Evolutionary conservation across 2,329 filamentous ascomycete species (phyloP).

Genomic region (Beauveria rudraprayagi): DNA sequence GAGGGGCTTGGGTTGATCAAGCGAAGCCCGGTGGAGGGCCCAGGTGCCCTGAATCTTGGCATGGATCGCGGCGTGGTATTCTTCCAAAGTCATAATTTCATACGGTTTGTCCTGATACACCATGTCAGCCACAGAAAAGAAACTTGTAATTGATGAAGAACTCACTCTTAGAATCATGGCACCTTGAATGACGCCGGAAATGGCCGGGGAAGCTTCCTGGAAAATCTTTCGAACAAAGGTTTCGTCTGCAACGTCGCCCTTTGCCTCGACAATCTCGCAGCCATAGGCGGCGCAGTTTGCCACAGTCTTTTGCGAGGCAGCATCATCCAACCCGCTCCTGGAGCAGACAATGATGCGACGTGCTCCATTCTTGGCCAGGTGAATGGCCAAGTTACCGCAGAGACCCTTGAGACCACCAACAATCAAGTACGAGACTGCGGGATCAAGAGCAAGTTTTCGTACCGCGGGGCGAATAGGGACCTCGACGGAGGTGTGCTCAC

Average conservation of each 20-base stretch:
- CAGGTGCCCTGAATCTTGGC: constrained; percentile 26
- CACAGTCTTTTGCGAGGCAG: constrained; percentile 13
- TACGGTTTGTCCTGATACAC: constrained; percentile 1
- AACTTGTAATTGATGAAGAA: background rate
- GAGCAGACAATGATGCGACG: constrained; percentile 20
- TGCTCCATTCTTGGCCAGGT: constrained; percentile 21
- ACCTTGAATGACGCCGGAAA: constrained; percentile 29
- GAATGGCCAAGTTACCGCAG: constrained; percentile 19
- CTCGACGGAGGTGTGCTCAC: background rate
- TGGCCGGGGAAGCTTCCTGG: constrained; percentile 15
- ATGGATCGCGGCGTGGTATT: constrained; percentile 18
- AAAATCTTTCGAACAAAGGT: constrained; percentile 17
- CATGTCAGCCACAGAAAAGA: background rate
- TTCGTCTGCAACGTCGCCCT: constrained; percentile 19
- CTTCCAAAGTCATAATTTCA: constrained; percentile 23
- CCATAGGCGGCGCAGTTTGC: constrained; percentile 15
- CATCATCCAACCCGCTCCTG: constrained; percentile 15
- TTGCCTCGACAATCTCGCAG: constrained; percentile 17
- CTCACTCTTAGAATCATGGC: constrained; percentile 25
- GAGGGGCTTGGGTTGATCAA: constrained; percentile 10
- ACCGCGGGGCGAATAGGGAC: background rate
- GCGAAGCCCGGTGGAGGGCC: constrained; percentile 22
- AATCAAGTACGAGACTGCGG: constrained; percentile 19
- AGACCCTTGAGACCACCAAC: constrained; percentile 22
- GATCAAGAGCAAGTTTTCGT: background rate